Percentiles rank a stretch among this genome's conserved stretches.
Conservation (phyloP, 2,329 filamentous ascomycete species). For the Xylariaceae sp. region DNA sequence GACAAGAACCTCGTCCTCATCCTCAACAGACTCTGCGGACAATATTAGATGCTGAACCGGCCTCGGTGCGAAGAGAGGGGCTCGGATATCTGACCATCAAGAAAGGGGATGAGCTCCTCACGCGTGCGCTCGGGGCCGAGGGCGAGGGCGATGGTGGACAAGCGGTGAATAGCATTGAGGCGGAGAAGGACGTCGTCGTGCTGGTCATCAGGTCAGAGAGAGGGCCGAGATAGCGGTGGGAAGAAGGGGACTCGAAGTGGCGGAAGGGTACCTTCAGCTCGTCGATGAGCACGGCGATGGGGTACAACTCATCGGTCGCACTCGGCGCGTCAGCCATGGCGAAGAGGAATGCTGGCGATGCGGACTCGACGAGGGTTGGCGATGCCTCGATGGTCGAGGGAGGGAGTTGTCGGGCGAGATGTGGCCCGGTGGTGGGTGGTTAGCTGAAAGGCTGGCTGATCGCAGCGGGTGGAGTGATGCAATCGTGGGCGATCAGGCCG, state of each 20-base stretch:
- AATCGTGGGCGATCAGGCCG: no score
- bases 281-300: conserved; percentile 98
- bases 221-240: conserved; percentile 1
- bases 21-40: conserved; percentile 86
- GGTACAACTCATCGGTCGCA: conserved; percentile 97
- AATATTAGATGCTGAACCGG: conserved; percentile 26
- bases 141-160: conserved; percentile 96
- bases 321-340: conserved; percentile 85
- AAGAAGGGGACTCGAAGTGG: conserved; percentile 17
- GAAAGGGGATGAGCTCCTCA: conserved; percentile 97
- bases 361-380: conserved; percentile 5
- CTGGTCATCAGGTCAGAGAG: conserved; percentile 45
- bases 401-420: conserved; percentile 9
- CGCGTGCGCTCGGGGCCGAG: conserved; percentile 93
- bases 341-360: conserved; percentile 28
- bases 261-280: conserved; percentile 82
- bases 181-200: conserved; percentile 98
- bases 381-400: conserved; percentile 5
- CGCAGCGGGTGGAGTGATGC: conserved; percentile 33
- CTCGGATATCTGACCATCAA: conserved; percentile 72
- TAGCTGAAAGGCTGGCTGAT: conserved; percentile 21
- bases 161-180: conserved; percentile 95
- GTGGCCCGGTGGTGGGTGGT: conserved; percentile 2
- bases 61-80: conserved; percentile 9
- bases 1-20: conserved; percentile 97